Percentiles rank a stretch among this genome's conserved stretches.
These are phyloP conservation scores for slime mould (Dictyostelium discoideum) DNA, from an alignment of 78 protist genomes.

Conservation along the genomic window dicty_2.7 NC_007091.3:1572501-1573000, in stretches of 20 bases:
- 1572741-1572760: not conserved
- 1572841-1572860: not conserved
- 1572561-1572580: not conserved
- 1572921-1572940: conserved; percentile 55
- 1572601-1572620: not conserved
- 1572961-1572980: not conserved
- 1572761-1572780: not conserved
- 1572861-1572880: not conserved
- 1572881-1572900: conserved; percentile 35
- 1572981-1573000: conserved; percentile 14
- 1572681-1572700: not conserved
- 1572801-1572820: not conserved
- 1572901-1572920: conserved; percentile 80
- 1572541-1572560: not conserved
- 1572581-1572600: not conserved
- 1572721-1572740: not conserved
- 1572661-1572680: not conserved
- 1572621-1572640: not conserved
- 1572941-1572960: conserved; percentile 21
- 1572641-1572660: not conserved
- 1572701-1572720: not conserved
- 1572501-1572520: conserved; percentile 5
- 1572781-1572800: not conserved
- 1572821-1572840: not conserved
- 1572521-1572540: conserved; percentile 1